A percentile compares a stretch with the other conserved stretches of the same genome.
Conservation (phyloP, 176 grass and related monocot genomes). For the Ampelocalamus luodianensis region DNA sequence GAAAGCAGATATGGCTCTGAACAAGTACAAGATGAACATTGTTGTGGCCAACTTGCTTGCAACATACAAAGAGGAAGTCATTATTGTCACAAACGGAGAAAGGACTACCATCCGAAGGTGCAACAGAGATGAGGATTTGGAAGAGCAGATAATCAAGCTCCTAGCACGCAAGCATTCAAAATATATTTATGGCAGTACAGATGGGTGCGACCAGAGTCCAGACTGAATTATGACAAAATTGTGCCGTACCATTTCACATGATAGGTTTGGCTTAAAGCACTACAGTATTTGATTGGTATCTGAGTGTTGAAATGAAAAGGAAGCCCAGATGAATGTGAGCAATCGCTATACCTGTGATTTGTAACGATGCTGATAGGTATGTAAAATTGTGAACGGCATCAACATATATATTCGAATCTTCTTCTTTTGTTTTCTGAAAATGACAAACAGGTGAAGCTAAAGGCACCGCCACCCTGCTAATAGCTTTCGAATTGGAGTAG, state of each 20-base stretch:
- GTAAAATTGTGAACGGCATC: background rate
- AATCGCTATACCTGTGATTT: background rate
- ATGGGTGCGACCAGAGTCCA: constrained; percentile 21
- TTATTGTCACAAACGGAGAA: constrained; percentile 52
- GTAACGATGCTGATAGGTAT: background rate
- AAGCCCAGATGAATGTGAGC: background rate
- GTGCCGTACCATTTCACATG: background rate
- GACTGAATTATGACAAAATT: constrained; percentile 14
- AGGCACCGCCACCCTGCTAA: no score
- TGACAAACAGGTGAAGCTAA: no score
- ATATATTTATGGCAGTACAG: constrained; percentile 40
- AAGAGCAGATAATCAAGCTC: constrained; percentile 62
- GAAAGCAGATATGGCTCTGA: constrained; percentile 69
- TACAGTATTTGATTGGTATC: background rate
- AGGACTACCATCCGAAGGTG: constrained; percentile 46
- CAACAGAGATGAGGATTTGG: constrained; percentile 60
- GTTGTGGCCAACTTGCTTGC: constrained; percentile 80
- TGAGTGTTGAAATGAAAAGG: constrained; percentile 1
- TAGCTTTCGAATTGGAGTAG: no score
- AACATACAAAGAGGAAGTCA: constrained; percentile 79
- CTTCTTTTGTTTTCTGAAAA: background rate
- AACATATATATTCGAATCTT: background rate
- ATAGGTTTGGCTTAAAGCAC: background rate
- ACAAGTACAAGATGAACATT: constrained; percentile 76
- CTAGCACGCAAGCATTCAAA: constrained; percentile 57